Base-by-base conservation (phyloP, 768 basidiomycete species). In the Mycena amicta region DNA sequence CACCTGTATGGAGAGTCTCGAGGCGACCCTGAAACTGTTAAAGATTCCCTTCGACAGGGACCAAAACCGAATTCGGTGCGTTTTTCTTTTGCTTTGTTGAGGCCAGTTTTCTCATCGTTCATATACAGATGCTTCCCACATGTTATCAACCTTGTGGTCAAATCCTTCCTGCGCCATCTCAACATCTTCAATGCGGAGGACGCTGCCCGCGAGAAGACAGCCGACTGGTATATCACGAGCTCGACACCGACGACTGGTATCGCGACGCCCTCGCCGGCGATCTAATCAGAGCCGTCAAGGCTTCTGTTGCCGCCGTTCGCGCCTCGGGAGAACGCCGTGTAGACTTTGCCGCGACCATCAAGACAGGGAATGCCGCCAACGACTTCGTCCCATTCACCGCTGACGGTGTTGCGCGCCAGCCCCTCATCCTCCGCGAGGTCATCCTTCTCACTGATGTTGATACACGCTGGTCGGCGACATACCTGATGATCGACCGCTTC, bases 381-480 rank as follows among this genome's bases (percentile, higher is more conserved):
- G 18, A 26, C 5, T 52, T 30, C n/a, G 31, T 49, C n/a, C 47
- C 47, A 15, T 30, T 30, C 15, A 15, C 18, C 16, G 49, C 27
- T 23, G 49, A 50, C 27, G 31, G 50, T 16, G 22, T 6, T 28
- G 25, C 22, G 5, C 47, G 12, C 13, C 23, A 12, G n/a, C 27
- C 8, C 13, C 23, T 49, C 47, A 13, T 26, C 13, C 50, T 52
- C 11, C 50, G 50, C 18, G 5, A 30, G 8, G 31, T 52, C 23
- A 37, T 31, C 22, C 59, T 68, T 3, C 41, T 69, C n/a, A 55
- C 25, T 4, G 67, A 69, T 54, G 60, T 63, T 23, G 58, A 60
- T 26, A 66, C 65, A 1, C 54, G 69, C 2, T 70, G 69, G 69
- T 70, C 67, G 13, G 62, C 69, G 33, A 67, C 61, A 3, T 60